Conservation (phyloP, 1,284 basidiomycete genomes). For the Trametes polyzona region DNA sequence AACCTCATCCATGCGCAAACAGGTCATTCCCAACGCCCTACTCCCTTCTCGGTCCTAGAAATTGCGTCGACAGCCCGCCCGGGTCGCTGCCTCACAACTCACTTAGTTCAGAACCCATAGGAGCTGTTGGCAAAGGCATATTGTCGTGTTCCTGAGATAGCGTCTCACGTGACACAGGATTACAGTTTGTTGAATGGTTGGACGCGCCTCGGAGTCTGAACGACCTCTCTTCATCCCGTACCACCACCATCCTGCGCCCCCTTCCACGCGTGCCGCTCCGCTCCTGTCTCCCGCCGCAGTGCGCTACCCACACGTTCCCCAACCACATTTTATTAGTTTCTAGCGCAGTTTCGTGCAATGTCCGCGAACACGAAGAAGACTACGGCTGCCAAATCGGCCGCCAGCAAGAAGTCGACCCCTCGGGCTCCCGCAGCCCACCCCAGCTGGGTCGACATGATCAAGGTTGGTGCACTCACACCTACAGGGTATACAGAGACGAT, state of each 20-base stretch:
- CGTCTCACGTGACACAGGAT: slow-evolving; percentile 44
- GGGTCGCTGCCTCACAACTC: slow-evolving; percentile 12
- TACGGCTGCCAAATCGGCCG: slow-evolving; percentile 34
- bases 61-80: slow-evolving; percentile 2
- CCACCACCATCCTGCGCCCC: slow-evolving; percentile 49
- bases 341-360: slow-evolving; percentile 41
- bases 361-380: slow-evolving; percentile 46
- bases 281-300: slow-evolving; percentile 30
- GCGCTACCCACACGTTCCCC: slow-evolving; percentile 27
- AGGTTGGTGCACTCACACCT: slow-evolving; percentile 49
- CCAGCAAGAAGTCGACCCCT: slow-evolving; percentile 40
- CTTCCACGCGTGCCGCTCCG: slow-evolving; percentile 26
- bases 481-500: slow-evolving; percentile 1
- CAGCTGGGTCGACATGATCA: slow-evolving; percentile 80
- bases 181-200: slow-evolving; percentile 54
- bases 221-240: slow-evolving; percentile 51
- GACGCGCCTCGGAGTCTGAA: slow-evolving; percentile 63
- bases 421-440: slow-evolving; percentile 60
- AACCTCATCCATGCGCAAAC: slow-evolving; percentile 22
- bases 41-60: slow-evolving; percentile 11
- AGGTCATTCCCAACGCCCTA: slow-evolving; percentile 11
- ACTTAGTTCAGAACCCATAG: slow-evolving; percentile 6
- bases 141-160: slow-evolving; percentile 29
- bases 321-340: slow-evolving; percentile 27
- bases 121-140: slow-evolving; percentile 20